These are phyloP conservation scores for Elongisporangium senticosum DNA, from an alignment of 352 stramenopile species.

Conservation along the genomic window DNA sequence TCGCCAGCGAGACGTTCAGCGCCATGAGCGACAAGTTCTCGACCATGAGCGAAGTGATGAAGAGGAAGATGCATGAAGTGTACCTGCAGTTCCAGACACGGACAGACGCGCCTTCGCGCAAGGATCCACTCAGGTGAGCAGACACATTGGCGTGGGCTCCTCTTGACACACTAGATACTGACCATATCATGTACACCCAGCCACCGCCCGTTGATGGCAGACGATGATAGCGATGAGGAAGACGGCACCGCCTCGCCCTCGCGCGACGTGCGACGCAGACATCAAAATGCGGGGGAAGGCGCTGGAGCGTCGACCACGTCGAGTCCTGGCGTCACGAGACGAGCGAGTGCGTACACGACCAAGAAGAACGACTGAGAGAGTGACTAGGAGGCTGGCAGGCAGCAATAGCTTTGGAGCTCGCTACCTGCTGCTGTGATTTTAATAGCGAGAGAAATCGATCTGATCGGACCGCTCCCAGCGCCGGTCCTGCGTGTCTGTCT, in stretches of 20 bases:
- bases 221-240: slow-evolving; percentile 70
- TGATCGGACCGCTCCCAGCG: slow-evolving; percentile 61
- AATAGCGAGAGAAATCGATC: slow-evolving; percentile 71
- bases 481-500: slow-evolving; percentile 15
- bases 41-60: slow-evolving; percentile 82
- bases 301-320: slow-evolving; percentile 20
- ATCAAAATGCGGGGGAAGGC: slow-evolving; percentile 20
- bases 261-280: slow-evolving; percentile 31
- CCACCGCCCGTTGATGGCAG: slow-evolving; percentile 64
- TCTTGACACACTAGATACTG: slow-evolving; percentile 1
- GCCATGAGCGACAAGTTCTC: slow-evolving; percentile 67
- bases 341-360: slow-evolving; percentile 21
- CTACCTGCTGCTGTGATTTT: slow-evolving; percentile 16
- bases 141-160: background rate
- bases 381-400: background rate
- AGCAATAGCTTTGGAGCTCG: slow-evolving; percentile 6
- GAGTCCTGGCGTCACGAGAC: slow-evolving; percentile 16
- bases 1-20: slow-evolving; percentile 66
- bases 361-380: slow-evolving; percentile 52
- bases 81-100: slow-evolving; percentile 81
- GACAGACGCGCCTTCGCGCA: slow-evolving; percentile 32
- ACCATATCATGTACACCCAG: slow-evolving; percentile 18
- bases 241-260: slow-evolving; percentile 18
- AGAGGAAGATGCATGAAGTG: slow-evolving; percentile 76
- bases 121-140: slow-evolving; percentile 59